phyloP scores from a whole-genome alignment of 2,329 filamentous ascomycete species.

The Paraphoma sp. region DNA sequence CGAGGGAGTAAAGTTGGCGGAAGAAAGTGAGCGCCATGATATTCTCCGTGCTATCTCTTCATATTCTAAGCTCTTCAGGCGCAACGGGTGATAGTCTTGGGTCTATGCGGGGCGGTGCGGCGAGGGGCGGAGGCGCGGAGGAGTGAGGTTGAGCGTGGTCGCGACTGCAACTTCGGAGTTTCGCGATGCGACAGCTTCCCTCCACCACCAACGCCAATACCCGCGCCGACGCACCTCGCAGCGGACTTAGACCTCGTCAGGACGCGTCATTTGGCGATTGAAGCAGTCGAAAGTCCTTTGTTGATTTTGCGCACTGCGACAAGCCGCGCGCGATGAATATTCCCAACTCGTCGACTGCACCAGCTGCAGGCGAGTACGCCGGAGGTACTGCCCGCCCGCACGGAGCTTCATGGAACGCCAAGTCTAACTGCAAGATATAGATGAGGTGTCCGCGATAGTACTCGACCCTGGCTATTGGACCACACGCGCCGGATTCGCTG shows the following conservation, averaged over 20 bases:
- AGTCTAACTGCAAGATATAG: slow-evolving; percentile 55
- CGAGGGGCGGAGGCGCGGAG: slow-evolving; percentile 19
- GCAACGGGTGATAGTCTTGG: neutral
- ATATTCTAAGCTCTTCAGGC: slow-evolving; percentile 8
- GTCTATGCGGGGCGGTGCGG: slow-evolving; percentile 14
- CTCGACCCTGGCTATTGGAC: slow-evolving; percentile 93
- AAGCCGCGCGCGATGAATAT: slow-evolving; percentile 41
- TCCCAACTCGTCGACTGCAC: slow-evolving; percentile 46
- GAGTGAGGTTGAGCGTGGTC: slow-evolving; percentile 16
- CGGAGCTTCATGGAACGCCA: slow-evolving; percentile 6
- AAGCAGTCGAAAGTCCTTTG: neutral
- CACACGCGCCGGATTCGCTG: slow-evolving; percentile 93
- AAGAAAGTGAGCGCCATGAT: slow-evolving; percentile 54
- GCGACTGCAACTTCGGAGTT: slow-evolving; percentile 32
- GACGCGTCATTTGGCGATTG: slow-evolving; percentile 35
- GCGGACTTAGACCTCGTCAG: slow-evolving; percentile 1
- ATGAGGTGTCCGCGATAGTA: slow-evolving; percentile 96
- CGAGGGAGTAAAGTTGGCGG: slow-evolving; percentile 66
- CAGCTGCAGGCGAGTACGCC: slow-evolving; percentile 54
- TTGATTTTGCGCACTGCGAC: slow-evolving; percentile 16
- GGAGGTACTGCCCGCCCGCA: slow-evolving; percentile 44
- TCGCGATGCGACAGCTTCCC: slow-evolving; percentile 37
- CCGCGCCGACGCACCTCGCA: slow-evolving; percentile 18
- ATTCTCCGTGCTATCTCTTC: slow-evolving; percentile 24
- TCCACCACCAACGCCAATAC: slow-evolving; percentile 31